A percentile compares a stretch with the other conserved stretches of the same genome.
These are phyloP conservation scores for Globisporangium apiculatum DNA, from an alignment of 352 stramenopile species.

Conservation along the genomic window DNA sequence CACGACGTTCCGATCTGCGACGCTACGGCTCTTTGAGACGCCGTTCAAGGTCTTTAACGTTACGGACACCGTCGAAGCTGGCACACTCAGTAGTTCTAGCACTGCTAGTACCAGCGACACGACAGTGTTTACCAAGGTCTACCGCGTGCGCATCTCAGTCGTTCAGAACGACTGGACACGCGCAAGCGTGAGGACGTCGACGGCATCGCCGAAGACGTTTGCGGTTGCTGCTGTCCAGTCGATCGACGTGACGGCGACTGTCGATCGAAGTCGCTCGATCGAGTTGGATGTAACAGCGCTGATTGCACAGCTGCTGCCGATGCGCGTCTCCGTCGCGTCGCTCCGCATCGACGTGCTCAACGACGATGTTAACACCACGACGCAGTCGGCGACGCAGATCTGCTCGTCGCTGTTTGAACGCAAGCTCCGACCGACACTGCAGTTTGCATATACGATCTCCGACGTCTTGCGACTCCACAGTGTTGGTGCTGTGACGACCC, in stretches of 20 bases:
- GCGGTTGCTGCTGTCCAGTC: constrained; percentile 11
- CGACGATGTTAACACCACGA: constrained; percentile 12
- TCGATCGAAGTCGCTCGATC: constrained; percentile 42
- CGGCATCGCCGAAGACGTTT: background rate
- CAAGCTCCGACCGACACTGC: constrained; percentile 33
- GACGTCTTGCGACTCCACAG: constrained; percentile 24
- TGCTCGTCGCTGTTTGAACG: constrained; percentile 62
- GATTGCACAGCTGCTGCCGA: constrained; percentile 26
- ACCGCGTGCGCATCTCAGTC: constrained; percentile 34
- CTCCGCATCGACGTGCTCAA: constrained; percentile 46
- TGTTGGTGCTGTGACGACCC: constrained; percentile 5
- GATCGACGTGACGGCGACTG: constrained; percentile 25
- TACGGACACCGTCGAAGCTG: constrained; percentile 14
- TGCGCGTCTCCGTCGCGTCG: constrained; percentile 32
- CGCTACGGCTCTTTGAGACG: constrained; percentile 41
- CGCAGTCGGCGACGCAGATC: constrained; percentile 34
- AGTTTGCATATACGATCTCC: constrained; percentile 35
- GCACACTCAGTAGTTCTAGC: background rate
- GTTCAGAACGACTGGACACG: constrained; percentile 46
- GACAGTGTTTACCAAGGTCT: constrained; percentile 34
- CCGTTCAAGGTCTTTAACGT: constrained; percentile 67
- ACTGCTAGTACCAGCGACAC: constrained; percentile 8
- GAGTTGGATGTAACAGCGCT: constrained; percentile 51
- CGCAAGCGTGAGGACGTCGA: constrained; percentile 12
- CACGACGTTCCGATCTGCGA: constrained; percentile 23